Evolutionary conservation across 768 basidiomycete species (phyloP), one percentile per base, ranked within the genome.

Genomic region (Calocybe gangraenosa): DNA sequence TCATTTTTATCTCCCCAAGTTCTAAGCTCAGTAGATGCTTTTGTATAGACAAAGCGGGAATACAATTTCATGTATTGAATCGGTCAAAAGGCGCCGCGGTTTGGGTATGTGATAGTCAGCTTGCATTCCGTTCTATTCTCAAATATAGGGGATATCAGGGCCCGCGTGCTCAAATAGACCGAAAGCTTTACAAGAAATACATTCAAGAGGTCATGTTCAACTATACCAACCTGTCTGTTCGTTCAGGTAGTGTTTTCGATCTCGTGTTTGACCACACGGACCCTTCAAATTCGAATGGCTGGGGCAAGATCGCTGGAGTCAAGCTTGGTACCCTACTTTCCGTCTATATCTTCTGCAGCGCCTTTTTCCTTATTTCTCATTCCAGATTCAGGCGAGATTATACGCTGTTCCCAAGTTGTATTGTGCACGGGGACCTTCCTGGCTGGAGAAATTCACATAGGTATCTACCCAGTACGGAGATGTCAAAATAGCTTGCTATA

Each of bases 401-500:
- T 94, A 21, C 66, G 68, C 14, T 94, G 90, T 55, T 81, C 84
- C 3, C 81, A 84, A 52, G 87, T 93, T 9, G 86, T 95, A 21
- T 76, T 95, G 11, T 92, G 90, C 54, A 94, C 92, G 0, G 92
- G 92, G 7, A 95, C 92, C 0, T 95, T 95, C 59, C 74, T 95
- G 19, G 85, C 86, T 2, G 92, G 89, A 9, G 89, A 94, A 65
- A 91, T 93, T 36, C 92, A 94, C 56, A 87, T 95, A 37, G 92
- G 90, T 82, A 55, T 20, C 61, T 14, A n/a, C 6, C 8, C 21
- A 32, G 25, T 11, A 6, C 11, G 25, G 5, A 28, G 11, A 28
- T 28, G 11, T 28, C 25, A 28, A 28, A 28, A 28, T 6, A 11
- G 25, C 5, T 28, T 6, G 5, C 25, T 28, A 28, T 6, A 28